Conservation (phyloP, 2,329 filamentous ascomycete species). For the Ascosphaera apis region DNA sequence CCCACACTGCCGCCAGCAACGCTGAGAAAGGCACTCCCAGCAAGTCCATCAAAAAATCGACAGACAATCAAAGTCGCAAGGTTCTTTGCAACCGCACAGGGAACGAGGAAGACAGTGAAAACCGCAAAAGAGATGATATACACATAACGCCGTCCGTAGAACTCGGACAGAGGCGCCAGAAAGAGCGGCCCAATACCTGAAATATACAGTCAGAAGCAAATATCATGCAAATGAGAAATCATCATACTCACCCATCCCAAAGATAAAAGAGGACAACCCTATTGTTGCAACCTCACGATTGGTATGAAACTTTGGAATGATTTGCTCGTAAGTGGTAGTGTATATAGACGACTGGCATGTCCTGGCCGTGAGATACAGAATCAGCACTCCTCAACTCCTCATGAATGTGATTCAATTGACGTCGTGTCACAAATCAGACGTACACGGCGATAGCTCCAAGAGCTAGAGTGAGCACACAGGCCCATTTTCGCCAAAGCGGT, state of each 20-base stretch:
- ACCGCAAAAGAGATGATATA: slow-evolving; percentile 47
- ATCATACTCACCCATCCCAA: slow-evolving; percentile 37
- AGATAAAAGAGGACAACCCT: slow-evolving; percentile 61
- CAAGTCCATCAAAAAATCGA: slow-evolving; percentile 41
- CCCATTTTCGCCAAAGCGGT: slow-evolving; percentile 46
- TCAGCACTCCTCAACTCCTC: too few relatives aligned
- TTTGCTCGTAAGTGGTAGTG: slow-evolving; percentile 56
- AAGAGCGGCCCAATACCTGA: slow-evolving; percentile 38
- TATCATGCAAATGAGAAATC: slow-evolving; percentile 12
- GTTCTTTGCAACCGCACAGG: slow-evolving; percentile 59
- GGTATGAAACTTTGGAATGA: slow-evolving; percentile 50
- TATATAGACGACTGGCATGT: slow-evolving; percentile 79
- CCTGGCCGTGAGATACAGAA: slow-evolving; percentile 18
- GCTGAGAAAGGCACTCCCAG: slow-evolving; percentile 30
- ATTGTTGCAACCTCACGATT: slow-evolving; percentile 53
- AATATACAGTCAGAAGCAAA: slow-evolving; percentile 3
- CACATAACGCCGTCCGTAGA: slow-evolving; percentile 62
- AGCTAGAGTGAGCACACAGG: slow-evolving; percentile 52
- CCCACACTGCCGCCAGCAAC: slow-evolving; percentile 73
- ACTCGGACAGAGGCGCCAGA: slow-evolving; percentile 43
- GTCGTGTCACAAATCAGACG: slow-evolving; percentile 17
- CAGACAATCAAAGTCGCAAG: slow-evolving; percentile 57
- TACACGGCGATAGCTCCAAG: slow-evolving; percentile 61
- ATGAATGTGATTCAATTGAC: slow-evolving; percentile 1
- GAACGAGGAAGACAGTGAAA: slow-evolving; percentile 61